Percentiles rank a stretch among this genome's conserved stretches.
Conservation (phyloP, 148 eudicot species). For the Diospyros lotus region DNA sequence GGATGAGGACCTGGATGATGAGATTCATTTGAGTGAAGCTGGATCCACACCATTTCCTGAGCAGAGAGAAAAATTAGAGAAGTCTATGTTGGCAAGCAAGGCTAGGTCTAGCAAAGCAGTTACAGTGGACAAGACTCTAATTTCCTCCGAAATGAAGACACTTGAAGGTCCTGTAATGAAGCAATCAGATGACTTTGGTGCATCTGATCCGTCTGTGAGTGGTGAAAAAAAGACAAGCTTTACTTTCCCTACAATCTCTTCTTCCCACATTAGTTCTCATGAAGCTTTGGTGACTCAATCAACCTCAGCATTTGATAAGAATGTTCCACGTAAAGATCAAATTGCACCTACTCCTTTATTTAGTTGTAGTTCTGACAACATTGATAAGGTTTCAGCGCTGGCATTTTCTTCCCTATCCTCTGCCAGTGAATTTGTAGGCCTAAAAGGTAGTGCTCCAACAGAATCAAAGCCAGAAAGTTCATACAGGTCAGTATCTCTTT, state of each 20-base stretch:
- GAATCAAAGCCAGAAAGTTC: slow-evolving; percentile 29
- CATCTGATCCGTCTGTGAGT: slow-evolving; percentile 20
- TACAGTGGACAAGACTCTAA: slow-evolving; percentile 18
- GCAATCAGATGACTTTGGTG: slow-evolving; percentile 19
- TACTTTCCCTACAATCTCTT: slow-evolving; percentile 21
- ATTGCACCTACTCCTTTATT: slow-evolving; percentile 18
- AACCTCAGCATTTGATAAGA: slow-evolving; percentile 17
- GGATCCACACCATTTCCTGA: slow-evolving; percentile 24
- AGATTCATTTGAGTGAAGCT: slow-evolving; percentile 34
- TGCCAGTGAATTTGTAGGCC: slow-evolving; percentile 22
- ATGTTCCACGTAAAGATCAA: slow-evolving; percentile 20
- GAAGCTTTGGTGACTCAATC: slow-evolving; percentile 26
- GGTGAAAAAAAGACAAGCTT: slow-evolving; percentile 23
- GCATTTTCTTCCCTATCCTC: slow-evolving; percentile 23
- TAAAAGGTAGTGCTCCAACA: slow-evolving; percentile 5
- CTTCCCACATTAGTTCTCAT: slow-evolving; percentile 15
- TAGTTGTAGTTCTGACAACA: slow-evolving; percentile 22
- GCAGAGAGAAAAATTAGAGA: slow-evolving; percentile 21
- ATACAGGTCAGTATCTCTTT: slow-evolving; percentile 40
- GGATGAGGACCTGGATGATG: slow-evolving; percentile 69
- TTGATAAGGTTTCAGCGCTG: slow-evolving; percentile 30
- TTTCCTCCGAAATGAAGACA: slow-evolving; percentile 20
- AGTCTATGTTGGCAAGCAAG: slow-evolving; percentile 17
- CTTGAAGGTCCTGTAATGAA: slow-evolving; percentile 14
- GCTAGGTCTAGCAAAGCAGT: slow-evolving; percentile 18